These are phyloP conservation scores for Oligophagozyma castellii DNA, from an alignment of 1,139 yeast genomes.

Conservation along the genomic window DNA sequence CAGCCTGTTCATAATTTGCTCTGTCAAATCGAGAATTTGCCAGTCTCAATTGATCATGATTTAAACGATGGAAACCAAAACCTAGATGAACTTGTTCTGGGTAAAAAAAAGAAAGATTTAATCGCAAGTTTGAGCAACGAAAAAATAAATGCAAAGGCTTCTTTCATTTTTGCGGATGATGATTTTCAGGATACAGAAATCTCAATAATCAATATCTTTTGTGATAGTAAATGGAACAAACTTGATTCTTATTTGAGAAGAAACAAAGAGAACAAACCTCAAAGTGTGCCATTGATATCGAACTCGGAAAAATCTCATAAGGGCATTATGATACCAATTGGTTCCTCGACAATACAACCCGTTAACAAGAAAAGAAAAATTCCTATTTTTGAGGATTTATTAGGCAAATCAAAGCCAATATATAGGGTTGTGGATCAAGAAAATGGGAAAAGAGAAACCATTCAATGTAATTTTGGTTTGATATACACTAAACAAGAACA, in stretches of 20 bases:
- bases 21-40: neutral
- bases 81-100: constrained; percentile 4
- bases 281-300: constrained; percentile 44
- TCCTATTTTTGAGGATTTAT: constrained; percentile 32
- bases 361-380: constrained; percentile 23
- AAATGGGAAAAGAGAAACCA: constrained; percentile 52
- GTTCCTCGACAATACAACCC: neutral
- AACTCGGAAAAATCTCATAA: neutral
- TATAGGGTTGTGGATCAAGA: constrained; percentile 37
- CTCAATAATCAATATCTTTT: constrained; percentile 14
- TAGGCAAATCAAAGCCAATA: constrained; percentile 24
- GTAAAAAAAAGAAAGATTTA: constrained; percentile 1
- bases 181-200: no score
- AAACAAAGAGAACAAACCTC: constrained; percentile 50
- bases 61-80: constrained; percentile 19
- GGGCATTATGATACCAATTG: no score
- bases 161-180: no score
- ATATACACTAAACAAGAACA: constrained; percentile 37
- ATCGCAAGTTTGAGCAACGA: neutral
- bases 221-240: constrained; percentile 29
- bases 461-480: constrained; percentile 47
- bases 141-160: constrained; percentile 10
- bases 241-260: constrained; percentile 40
- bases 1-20: constrained; percentile 46
- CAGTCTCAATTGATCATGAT: constrained; percentile 32